Conservation (phyloP, 2,329 filamentous ascomycete species). For the Rhytidhysteron rufulum region DNA sequence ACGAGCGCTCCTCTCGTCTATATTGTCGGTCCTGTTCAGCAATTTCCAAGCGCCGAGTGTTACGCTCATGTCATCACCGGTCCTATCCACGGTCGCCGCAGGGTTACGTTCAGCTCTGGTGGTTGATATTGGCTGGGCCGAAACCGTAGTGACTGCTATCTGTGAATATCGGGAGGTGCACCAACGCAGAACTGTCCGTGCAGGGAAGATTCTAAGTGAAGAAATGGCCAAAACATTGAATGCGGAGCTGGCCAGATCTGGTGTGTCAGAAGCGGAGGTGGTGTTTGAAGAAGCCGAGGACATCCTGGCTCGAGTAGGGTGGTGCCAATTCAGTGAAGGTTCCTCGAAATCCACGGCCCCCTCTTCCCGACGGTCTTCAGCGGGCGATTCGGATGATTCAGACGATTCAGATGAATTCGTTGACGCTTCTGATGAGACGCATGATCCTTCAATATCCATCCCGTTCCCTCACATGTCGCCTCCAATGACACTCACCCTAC, state of each 20-base stretch:
- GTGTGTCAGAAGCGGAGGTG: conserved; percentile 20
- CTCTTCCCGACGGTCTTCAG: conserved; percentile 33
- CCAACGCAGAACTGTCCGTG: conserved; percentile 67
- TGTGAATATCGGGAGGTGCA: conserved; percentile 87
- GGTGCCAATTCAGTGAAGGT: too few relatives aligned
- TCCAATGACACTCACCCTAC: conserved; percentile 56
- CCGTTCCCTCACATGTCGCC: conserved; percentile 34
- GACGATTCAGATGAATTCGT: conserved; percentile 47
- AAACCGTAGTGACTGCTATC: conserved; percentile 79
- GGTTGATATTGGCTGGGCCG: conserved; percentile 88
- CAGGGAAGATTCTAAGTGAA: conserved; percentile 67
- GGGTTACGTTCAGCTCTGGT: conserved; percentile 83
- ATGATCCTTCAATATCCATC: conserved; percentile 28
- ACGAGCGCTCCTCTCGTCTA: conserved; percentile 69
- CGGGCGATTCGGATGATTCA: conserved; percentile 33
- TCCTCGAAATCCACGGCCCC: conserved; percentile 21
- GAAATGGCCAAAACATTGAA: conserved; percentile 64
- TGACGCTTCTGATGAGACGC: conserved; percentile 26
- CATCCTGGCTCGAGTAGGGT: conserved; percentile 68
- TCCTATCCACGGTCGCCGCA: conserved; percentile 71
- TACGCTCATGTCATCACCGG: conserved; percentile 73
- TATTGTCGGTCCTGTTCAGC: conserved; percentile 74
- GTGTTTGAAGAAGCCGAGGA: conserved; percentile 79
- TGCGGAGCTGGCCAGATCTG: conserved; percentile 34
- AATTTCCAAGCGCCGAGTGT: conserved; percentile 77